Evolutionary conservation across 1,284 basidiomycete genomes (phyloP).

Genomic region (Gymnopus androsaceus): DNA sequence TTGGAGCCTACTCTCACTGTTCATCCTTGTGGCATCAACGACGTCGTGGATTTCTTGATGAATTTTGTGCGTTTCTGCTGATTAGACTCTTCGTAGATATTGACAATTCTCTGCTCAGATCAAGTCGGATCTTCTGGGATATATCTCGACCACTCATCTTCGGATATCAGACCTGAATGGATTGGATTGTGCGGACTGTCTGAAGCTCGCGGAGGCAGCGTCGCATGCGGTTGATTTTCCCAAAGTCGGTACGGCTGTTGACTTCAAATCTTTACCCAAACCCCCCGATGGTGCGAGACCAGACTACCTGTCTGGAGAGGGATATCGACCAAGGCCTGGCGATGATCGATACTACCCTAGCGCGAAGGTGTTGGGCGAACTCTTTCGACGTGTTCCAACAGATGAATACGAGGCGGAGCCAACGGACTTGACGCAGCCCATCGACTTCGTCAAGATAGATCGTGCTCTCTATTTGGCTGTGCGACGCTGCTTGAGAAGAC

Average conservation of each 20-base stretch:
- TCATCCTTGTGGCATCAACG: not conserved
- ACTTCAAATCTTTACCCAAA: constrained; percentile 27
- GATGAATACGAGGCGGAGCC: not conserved
- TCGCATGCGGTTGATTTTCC: constrained; percentile 39
- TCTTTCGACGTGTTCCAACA: constrained; percentile 26
- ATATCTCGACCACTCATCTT: constrained; percentile 30
- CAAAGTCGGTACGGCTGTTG: constrained; percentile 33
- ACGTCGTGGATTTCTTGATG: constrained; percentile 4
- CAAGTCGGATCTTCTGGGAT: constrained; percentile 38
- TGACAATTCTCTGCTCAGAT: constrained; percentile 23
- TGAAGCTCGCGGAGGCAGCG: constrained; percentile 40
- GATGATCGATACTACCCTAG: constrained; percentile 36
- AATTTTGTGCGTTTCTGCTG: constrained; percentile 10
- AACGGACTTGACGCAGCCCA: not conserved
- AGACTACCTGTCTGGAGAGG: constrained; percentile 46
- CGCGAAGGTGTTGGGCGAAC: constrained; percentile 36
- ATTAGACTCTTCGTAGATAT: not conserved
- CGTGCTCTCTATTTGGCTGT: not conserved
- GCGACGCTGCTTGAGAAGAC: not conserved
- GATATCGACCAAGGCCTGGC: constrained; percentile 23
- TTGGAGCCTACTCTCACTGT: not conserved
- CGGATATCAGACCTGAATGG: constrained; percentile 40
- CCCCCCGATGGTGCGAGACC: constrained; percentile 30
- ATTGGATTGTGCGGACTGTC: constrained; percentile 37
- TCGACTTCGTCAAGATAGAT: not conserved